Percentiles rank a stretch among this genome's conserved stretches.
These are phyloP conservation scores for Globisporangium takayamanum DNA, from an alignment of 352 stramenopile genomes.

Conservation along the genomic window DNA sequence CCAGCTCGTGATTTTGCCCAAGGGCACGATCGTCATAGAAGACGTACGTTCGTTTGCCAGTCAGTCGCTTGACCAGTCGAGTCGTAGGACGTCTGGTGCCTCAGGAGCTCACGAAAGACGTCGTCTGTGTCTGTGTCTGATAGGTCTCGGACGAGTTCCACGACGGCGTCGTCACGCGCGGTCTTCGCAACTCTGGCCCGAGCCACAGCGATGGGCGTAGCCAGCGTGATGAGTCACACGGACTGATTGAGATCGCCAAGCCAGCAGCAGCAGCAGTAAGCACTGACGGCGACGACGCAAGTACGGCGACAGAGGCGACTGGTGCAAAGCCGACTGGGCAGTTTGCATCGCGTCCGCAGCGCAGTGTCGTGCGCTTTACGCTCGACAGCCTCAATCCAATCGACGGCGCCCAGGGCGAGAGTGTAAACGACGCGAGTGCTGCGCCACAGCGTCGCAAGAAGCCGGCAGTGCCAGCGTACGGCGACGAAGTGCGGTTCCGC, in stretches of 20 bases:
- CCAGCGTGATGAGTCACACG: constrained; percentile 12
- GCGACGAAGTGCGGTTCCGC: constrained; percentile 67
- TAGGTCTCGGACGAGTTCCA: constrained; percentile 44
- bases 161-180: constrained; percentile 62
- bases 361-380: constrained; percentile 50
- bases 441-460: constrained; percentile 8
- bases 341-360: constrained; percentile 1
- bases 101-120: neutral
- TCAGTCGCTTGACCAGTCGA: neutral
- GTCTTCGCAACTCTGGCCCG: constrained; percentile 26
- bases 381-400: constrained; percentile 32
- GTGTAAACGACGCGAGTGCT: constrained; percentile 8
- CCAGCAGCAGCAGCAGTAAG: constrained; percentile 3
- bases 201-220: constrained; percentile 14
- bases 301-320: neutral
- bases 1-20: constrained; percentile 55
- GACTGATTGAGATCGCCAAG: constrained; percentile 13
- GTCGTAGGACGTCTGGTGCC: neutral
- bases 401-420: constrained; percentile 6
- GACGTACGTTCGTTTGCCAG: constrained; percentile 22
- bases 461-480: constrained; percentile 36
- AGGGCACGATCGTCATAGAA: constrained; percentile 71
- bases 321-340: neutral
- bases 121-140: neutral
- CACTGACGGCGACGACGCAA: neutral